Conservation (phyloP, 805 yeast genomes). For the Komagataella kurtzmanii region DNA sequence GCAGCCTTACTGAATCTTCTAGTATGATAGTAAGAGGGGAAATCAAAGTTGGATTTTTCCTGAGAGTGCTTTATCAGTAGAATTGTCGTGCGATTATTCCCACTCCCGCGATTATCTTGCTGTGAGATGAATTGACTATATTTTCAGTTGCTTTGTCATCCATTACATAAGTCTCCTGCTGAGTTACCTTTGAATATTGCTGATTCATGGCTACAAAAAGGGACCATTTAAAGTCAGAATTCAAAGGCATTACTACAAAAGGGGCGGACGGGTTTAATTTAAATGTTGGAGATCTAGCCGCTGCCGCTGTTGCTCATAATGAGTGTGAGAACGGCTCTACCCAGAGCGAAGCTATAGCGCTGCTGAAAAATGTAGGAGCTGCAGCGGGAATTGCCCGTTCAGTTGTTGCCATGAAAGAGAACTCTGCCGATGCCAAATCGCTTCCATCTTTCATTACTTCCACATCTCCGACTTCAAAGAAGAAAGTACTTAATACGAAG, state of each 20-base stretch:
- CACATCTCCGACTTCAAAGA: not conserved
- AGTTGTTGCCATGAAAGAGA: not conserved
- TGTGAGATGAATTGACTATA: no score
- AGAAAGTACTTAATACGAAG: constrained; percentile 27
- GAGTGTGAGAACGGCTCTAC: not conserved
- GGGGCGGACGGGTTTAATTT: not conserved
- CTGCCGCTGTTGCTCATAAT: not conserved
- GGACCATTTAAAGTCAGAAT: not conserved
- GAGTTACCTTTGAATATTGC: not conserved
- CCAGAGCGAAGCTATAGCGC: not conserved
- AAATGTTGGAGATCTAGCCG: not conserved
- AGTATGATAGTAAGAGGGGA: no score
- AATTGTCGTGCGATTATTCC: not conserved
- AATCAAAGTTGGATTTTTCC: no score
- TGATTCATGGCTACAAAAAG: not conserved
- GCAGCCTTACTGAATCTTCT: no score
- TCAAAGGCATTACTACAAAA: not conserved
- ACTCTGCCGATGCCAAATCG: not conserved
- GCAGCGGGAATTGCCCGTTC: not conserved
- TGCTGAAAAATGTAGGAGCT: not conserved
- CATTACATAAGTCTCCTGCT: not conserved
- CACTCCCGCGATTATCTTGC: not conserved
- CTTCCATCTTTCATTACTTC: not conserved
- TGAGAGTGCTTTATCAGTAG: not conserved
- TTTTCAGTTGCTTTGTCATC: not conserved